phyloP scores from a whole-genome alignment of 2,329 filamentous ascomycete genomes.

The Colletotrichum sp. region DNA sequence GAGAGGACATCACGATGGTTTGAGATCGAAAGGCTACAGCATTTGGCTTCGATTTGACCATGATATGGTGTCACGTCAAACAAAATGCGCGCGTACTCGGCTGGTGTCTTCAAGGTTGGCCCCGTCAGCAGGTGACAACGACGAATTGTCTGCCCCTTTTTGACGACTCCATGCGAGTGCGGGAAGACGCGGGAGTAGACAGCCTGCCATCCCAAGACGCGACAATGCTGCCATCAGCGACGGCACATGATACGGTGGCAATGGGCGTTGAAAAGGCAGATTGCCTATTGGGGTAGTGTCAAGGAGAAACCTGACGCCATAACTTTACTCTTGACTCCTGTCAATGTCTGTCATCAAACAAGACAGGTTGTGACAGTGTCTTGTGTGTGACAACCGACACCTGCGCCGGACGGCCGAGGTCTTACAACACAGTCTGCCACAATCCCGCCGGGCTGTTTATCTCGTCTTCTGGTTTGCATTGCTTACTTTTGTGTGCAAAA shows the following conservation, averaged over 20 bases:
- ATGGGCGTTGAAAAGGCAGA: background rate
- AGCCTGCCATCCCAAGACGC: slow-evolving; percentile 16
- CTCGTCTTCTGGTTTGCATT: background rate
- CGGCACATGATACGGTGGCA: slow-evolving; percentile 13
- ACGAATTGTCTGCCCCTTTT: background rate
- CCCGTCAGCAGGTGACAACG: background rate
- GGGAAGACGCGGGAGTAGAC: background rate
- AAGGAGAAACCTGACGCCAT: slow-evolving; percentile 12
- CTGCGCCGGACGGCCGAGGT: background rate
- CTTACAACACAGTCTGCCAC: background rate
- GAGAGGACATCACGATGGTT: background rate
- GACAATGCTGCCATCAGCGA: slow-evolving; percentile 1
- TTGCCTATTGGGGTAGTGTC: slow-evolving; percentile 5
- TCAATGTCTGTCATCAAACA: background rate
- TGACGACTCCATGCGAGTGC: slow-evolving; percentile 2
- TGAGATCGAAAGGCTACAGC: background rate
- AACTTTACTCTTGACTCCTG: slow-evolving; percentile 1
- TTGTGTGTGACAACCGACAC: background rate
- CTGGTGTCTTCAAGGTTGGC: background rate
- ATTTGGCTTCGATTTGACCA: background rate
- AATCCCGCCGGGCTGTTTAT: background rate
- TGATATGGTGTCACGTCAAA: background rate
- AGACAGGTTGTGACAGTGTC: slow-evolving; percentile 13
- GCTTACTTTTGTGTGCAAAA: background rate
- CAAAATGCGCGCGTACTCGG: background rate